These are phyloP conservation scores for Cylindrodendrum hubeiense DNA, from an alignment of 2,329 filamentous ascomycete genomes.

Conservation along the genomic window DNA sequence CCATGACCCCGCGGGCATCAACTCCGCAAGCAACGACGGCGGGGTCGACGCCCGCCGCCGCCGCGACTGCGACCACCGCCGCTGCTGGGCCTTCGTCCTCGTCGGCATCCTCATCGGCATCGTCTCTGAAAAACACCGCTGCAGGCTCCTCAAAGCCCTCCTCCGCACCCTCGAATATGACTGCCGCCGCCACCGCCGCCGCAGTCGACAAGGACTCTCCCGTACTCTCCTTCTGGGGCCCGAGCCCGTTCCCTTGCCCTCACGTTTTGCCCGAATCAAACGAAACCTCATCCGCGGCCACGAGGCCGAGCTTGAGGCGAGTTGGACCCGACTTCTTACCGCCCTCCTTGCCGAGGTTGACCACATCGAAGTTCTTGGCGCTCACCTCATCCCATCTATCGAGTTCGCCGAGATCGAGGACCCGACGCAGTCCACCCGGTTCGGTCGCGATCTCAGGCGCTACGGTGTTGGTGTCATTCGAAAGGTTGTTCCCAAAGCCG, in stretches of 20 bases:
- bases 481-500: constrained; percentile 69
- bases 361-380: constrained; percentile 63
- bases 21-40: background rate
- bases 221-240: constrained; percentile 68
- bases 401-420: constrained; percentile 64
- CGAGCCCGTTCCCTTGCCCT: constrained; percentile 70
- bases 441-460: constrained; percentile 68
- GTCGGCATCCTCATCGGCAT: constrained; percentile 10
- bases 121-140: constrained; percentile 4
- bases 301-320: constrained; percentile 66
- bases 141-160: constrained; percentile 17
- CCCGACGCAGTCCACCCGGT: constrained; percentile 62
- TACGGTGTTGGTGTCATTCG: constrained; percentile 75
- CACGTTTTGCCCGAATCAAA: constrained; percentile 69
- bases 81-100: constrained; percentile 6
- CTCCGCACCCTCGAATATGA: constrained; percentile 25
- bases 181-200: constrained; percentile 30
- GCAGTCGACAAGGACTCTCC: constrained; percentile 59
- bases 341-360: constrained; percentile 65
- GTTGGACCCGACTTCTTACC: constrained; percentile 66
- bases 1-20: constrained; percentile 1
- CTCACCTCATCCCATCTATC: constrained; percentile 67
- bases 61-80: constrained; percentile 11
- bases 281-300: constrained; percentile 65
- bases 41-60: background rate